A percentile compares a stretch with the other conserved stretches of the same genome.
Conservation (phyloP, 441 rosid genomes). For the Omphalea diandra region DNA sequence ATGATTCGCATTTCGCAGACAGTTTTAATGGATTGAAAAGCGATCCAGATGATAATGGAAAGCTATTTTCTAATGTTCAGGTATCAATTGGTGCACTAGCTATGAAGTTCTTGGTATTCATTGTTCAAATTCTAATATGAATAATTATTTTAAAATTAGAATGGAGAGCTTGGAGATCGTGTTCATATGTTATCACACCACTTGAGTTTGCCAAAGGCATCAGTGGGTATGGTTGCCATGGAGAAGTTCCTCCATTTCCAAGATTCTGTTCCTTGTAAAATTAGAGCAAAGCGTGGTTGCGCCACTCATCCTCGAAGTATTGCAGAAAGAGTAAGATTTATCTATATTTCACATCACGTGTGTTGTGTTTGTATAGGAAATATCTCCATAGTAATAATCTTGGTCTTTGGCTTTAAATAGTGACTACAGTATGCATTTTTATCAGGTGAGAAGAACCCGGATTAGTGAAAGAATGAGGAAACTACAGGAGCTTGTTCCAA, state of each 20-base stretch:
- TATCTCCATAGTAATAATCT: background rate
- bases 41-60: slow-evolving; percentile 31
- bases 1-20: slow-evolving; percentile 35
- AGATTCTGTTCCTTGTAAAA: slow-evolving; percentile 87
- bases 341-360: background rate
- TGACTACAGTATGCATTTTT: background rate
- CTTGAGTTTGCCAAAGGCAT: slow-evolving; percentile 60
- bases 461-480: slow-evolving; percentile 40
- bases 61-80: slow-evolving; percentile 34
- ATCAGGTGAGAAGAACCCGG: slow-evolving; percentile 38
- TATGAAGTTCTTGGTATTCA: background rate
- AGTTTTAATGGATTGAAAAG: slow-evolving; percentile 35
- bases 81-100: slow-evolving; percentile 19
- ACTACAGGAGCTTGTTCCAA: slow-evolving; percentile 38
- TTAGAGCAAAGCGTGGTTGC: slow-evolving; percentile 91
- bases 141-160: slow-evolving; percentile 34
- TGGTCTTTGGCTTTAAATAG: background rate
- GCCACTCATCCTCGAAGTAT: slow-evolving; percentile 99
- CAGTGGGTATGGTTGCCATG: slow-evolving; percentile 51
- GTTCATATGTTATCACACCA: slow-evolving; percentile 55
- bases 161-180: slow-evolving; percentile 50
- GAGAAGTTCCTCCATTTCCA: slow-evolving; percentile 68
- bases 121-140: slow-evolving; percentile 11
- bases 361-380: background rate
- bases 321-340: slow-evolving; percentile 76